Base-by-base conservation (phyloP, 306 rosid species). In the Quercus wislizeni region DNA sequence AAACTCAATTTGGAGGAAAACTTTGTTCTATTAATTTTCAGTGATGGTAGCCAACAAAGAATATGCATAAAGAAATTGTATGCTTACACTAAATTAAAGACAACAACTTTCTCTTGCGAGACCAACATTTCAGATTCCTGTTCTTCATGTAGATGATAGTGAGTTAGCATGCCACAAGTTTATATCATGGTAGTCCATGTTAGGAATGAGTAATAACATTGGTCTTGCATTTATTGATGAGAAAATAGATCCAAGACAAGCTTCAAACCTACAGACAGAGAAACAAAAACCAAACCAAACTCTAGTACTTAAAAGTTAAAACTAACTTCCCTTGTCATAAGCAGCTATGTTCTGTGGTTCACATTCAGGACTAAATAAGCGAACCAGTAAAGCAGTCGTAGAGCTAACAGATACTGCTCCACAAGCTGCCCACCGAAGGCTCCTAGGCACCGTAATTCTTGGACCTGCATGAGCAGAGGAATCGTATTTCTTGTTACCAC, bases 261-360 rank as follows among this genome's bases (percentile, higher is more conserved):
- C 51, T 9, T n/a, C 33, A 27, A 27, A 63, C 20, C 69, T 63
- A 27, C 69, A 28, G 3, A 27, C 15, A 38, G 2, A 38, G 46
- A 38, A 38, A 38, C 46, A 38, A 38, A 38, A 38, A 38, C 46
- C 46, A 38, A 38, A 7, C 46, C 11, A 27, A 21, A 35, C 35
- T 49, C 49, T 35, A 35, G 52, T 6, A 68, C 1, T 12, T 49
- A 12, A 49, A 12, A 76, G 86, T 84, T 49, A 12, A 49, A 12
- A 76, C 87, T 84, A 81, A 73, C 88, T 91, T 82, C 81, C 79
- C 63, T 80, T 88, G 90, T 95, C 99, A 82, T 89, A 95, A 79
- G 94, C 94, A 83, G 94, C 98, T 75, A 93, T 93, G 67, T 95
- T 95, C 74, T 95, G 99, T 55, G 99, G 98, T 79, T 95, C 99